phyloP scores from a whole-genome alignment of 192 early-diverging fungal genomes.

The Neocallimastix lanati region DNA sequence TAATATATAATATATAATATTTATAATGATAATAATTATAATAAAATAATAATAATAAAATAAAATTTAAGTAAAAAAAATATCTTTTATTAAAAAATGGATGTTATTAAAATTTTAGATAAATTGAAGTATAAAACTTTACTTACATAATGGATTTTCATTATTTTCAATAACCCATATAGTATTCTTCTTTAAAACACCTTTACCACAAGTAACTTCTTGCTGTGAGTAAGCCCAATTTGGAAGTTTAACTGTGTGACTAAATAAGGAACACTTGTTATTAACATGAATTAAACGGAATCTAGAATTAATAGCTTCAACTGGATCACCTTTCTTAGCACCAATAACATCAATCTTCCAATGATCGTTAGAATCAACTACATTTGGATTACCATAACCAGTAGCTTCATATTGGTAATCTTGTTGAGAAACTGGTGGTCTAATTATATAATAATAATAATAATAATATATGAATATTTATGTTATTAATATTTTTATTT shows the following conservation, averaged over 20 bases:
- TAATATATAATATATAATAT: no score
- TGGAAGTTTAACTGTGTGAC: not conserved
- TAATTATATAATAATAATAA: not conserved
- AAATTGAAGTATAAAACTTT: not conserved
- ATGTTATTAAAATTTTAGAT: no score
- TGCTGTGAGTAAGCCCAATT: not conserved
- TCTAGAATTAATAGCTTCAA: constrained; percentile 28
- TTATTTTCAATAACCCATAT: constrained; percentile 46
- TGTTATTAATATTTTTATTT: no score
- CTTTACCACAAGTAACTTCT: constrained; percentile 38
- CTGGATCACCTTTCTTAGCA: constrained; percentile 10
- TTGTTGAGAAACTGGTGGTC: not conserved
- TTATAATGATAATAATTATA: no score
- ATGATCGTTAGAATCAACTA: constrained; percentile 78
- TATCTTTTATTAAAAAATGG: no score
- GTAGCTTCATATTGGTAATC: not conserved
- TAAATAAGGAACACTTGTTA: not conserved
- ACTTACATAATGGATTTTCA: not conserved
- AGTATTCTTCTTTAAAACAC: constrained; percentile 15
- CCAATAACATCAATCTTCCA: constrained; percentile 62
- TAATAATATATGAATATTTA: not conserved
- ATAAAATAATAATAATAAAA: no score
- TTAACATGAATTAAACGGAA: constrained; percentile 2
- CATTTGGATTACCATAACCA: not conserved
- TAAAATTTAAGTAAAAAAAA: not conserved